A percentile compares a stretch with the other conserved stretches of the same genome.
phyloP scores from a whole-genome alignment of 371 early-diverging fungal species.

The Rhizopus delemar region DNA sequence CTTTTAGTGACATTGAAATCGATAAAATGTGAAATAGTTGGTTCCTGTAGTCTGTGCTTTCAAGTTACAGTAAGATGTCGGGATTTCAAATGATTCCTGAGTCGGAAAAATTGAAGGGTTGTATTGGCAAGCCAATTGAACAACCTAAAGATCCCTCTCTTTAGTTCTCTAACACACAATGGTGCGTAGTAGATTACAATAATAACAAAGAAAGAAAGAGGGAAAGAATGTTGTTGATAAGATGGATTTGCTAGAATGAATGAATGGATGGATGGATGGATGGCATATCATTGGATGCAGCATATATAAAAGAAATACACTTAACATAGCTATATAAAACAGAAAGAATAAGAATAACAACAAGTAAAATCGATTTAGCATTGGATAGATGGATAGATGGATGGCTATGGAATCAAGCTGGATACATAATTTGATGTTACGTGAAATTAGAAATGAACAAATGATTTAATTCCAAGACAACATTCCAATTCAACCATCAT shows the following conservation, averaged over 20 bases:
- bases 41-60: no score
- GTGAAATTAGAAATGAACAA: not conserved
- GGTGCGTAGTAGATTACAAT: constrained; percentile 21
- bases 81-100: constrained; percentile 12
- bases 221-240: not conserved
- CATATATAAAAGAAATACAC: not conserved
- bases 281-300: constrained; percentile 3
- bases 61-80: not conserved
- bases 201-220: constrained; percentile 2
- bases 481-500: not conserved
- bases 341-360: not conserved
- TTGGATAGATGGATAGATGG: constrained; percentile 14
- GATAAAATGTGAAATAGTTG: no score
- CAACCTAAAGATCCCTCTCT: constrained; percentile 25
- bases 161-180: constrained; percentile 25
- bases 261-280: not conserved
- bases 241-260: constrained; percentile 5
- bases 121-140: constrained; percentile 13
- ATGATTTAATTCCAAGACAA: not conserved
- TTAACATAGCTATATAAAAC: not conserved
- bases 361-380: not conserved
- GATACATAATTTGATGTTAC: not conserved
- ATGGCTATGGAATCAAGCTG: not conserved
- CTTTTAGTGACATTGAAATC: no score
- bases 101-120: not conserved